phyloP scores from a whole-genome alignment of 176 grass and related monocot species.

The Puya raimondii region DNA sequence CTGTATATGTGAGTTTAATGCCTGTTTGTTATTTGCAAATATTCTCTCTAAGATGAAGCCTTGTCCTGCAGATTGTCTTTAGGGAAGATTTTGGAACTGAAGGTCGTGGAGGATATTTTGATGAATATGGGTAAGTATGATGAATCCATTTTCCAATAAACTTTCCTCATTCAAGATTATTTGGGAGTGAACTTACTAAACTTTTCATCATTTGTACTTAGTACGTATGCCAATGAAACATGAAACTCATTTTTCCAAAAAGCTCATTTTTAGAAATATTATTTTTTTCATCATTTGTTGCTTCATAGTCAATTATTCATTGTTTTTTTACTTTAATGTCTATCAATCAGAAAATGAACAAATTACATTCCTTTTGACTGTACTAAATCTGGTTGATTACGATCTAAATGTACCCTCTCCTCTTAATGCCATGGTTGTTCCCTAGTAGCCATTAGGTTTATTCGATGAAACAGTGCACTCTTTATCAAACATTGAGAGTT shows the following conservation, averaged over 20 bases:
- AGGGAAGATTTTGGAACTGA: slow-evolving; percentile 97
- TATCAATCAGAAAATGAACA: no score
- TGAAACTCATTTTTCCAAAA: no score
- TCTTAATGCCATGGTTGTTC: no score
- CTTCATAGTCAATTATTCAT: no score
- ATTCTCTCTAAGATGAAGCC: slow-evolving; percentile 12
- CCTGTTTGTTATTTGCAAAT: neutral
- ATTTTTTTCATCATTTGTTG: no score
- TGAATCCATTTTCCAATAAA: neutral
- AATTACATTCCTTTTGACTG: no score
- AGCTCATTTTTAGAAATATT: no score
- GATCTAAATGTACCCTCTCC: no score
- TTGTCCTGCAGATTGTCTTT: slow-evolving; percentile 86
- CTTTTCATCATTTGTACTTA: neutral
- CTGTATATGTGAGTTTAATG: no score
- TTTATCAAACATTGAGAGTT: neutral
- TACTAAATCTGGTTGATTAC: no score
- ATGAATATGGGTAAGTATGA: slow-evolving; percentile 82
- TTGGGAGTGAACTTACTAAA: neutral
- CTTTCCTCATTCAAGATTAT: neutral
- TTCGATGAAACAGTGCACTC: neutral
- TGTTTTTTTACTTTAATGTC: no score
- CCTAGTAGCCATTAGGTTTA: neutral
- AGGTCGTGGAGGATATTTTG: slow-evolving; percentile 92
- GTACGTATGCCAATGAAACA: neutral